Base-by-base conservation (phyloP, 129 eudicot genomes). In the Scalesia atractyloides region DNA sequence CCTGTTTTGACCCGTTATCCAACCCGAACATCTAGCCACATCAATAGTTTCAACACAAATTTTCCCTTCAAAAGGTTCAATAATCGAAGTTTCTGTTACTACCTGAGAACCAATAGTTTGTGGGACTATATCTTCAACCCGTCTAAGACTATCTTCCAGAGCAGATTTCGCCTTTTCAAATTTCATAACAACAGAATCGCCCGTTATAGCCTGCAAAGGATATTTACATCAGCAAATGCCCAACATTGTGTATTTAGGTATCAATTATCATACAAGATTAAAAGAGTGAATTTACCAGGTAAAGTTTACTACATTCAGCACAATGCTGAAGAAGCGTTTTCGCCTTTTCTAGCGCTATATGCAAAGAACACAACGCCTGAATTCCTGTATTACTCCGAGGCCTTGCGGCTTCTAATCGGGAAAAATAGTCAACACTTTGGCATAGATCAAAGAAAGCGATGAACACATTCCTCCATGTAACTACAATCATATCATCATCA, bases 351-450 rank as follows among this genome's bases (percentile, higher is more conserved):
- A 93, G 83, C 4, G 98, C 97, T 26, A 93, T 84, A 75, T 93
- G 98, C 72, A 93, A 76, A 58, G 98, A 85, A 74, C 98, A 93
- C 36, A 93, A 73, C 15, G 98, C 97, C 80, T 93, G 98, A 72
- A 93, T 93, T 5, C 98, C 98, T 7, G 98, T 83, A 41, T 90
- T 93, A 76, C 98, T 93, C 50, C 98, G 80, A n/a, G 98, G 98
- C 44, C 98, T 76, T 34, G 98, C 88, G 2, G 95, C 98, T 87
- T 93, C 98, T 34, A 93, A 17, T 86, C 89, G 0, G 98, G 98
- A 48, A 93, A 93, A 65, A 93, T 79, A 10, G 66, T 73, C 81
- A 93, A 53, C 69, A 93, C 87, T 87, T 61, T 87, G 68, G 80
- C 78, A 74, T 93, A 93, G 36, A 93, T 62, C 14, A 80, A 26